These are phyloP conservation scores for Colletotrichum sojae DNA, from an alignment of 2,329 filamentous ascomycete genomes.

Conservation along the genomic window DNA sequence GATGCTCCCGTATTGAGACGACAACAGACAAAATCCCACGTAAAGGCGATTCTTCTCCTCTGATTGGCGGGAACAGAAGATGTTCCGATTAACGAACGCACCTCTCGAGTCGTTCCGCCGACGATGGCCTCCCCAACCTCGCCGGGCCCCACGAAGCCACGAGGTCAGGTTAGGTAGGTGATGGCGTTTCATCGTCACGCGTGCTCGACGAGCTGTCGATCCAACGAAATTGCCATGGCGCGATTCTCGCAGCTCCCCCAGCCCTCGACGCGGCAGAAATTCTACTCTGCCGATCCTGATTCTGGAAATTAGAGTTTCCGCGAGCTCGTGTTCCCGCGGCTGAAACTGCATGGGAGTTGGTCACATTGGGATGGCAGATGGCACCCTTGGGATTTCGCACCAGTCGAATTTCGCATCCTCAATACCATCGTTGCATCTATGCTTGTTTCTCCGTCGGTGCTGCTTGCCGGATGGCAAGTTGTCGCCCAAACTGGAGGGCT, in stretches of 20 bases:
- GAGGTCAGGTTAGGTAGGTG: neutral
- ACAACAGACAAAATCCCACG: neutral
- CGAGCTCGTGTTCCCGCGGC: constrained; percentile 19
- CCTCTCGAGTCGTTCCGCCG: neutral
- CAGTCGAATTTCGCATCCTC: constrained; percentile 23
- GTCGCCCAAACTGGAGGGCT: too few relatives aligned
- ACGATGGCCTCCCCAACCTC: neutral
- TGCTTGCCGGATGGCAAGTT: neutral
- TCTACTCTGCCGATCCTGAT: neutral
- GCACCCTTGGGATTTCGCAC: constrained; percentile 20
- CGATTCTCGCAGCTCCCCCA: neutral
- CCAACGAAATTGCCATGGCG: neutral
- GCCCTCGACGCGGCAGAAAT: constrained; percentile 9
- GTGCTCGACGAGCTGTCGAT: constrained; percentile 1
- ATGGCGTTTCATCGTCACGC: constrained; percentile 13
- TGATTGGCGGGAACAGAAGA: constrained; percentile 12
- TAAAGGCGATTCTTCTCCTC: neutral
- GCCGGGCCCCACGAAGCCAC: neutral
- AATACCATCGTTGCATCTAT: constrained; percentile 20
- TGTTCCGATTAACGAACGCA: neutral
- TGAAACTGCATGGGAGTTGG: constrained; percentile 20
- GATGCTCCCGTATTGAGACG: neutral
- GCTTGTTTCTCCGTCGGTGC: constrained; percentile 7
- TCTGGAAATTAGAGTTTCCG: constrained; percentile 18
- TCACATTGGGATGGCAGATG: too few relatives aligned